These are phyloP conservation scores for Gautieria morchelliformis DNA, from an alignment of 768 basidiomycete species.

Conservation along the genomic window DNA sequence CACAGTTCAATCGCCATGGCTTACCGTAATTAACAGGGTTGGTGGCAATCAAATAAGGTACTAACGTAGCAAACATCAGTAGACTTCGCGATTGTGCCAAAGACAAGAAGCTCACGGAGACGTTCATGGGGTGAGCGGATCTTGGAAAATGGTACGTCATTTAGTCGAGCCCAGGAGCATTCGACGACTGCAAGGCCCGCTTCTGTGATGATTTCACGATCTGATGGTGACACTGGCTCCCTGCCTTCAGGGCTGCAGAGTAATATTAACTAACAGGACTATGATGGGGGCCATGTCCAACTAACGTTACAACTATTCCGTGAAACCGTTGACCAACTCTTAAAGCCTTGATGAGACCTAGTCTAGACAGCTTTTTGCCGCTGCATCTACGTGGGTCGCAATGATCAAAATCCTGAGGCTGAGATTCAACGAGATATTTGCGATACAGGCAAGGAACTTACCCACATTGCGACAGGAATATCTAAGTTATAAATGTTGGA, in stretches of 20 bases:
- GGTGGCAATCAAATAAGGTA: constrained; percentile 90
- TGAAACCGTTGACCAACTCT: constrained; percentile 78
- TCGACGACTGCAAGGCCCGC: constrained; percentile 93
- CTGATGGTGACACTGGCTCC: constrained; percentile 69
- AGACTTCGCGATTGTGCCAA: neutral
- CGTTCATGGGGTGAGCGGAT: constrained; percentile 91
- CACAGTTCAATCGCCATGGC: constrained; percentile 93
- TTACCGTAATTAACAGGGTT: constrained; percentile 98
- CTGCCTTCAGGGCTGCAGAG: constrained; percentile 69
- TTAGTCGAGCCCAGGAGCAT: constrained; percentile 94
- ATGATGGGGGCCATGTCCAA: constrained; percentile 10
- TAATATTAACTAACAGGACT: constrained; percentile 9
- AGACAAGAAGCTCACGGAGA: constrained; percentile 45
- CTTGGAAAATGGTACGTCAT: constrained; percentile 91
- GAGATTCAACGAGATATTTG: neutral
- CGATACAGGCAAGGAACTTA: constrained; percentile 28
- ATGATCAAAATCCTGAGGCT: constrained; percentile 89
- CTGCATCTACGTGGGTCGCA: constrained; percentile 85
- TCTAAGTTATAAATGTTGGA: constrained; percentile 23
- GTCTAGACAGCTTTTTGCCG: constrained; percentile 84
- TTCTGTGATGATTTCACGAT: constrained; percentile 65
- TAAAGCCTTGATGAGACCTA: constrained; percentile 78
- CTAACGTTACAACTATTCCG: constrained; percentile 91
- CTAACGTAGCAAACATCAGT: constrained; percentile 29
- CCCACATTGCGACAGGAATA: constrained; percentile 96